Evolutionary conservation across 257 asterid species (phyloP), one percentile per base, ranked within the genome.

Genomic region (Nicotiana undulata): DNA sequence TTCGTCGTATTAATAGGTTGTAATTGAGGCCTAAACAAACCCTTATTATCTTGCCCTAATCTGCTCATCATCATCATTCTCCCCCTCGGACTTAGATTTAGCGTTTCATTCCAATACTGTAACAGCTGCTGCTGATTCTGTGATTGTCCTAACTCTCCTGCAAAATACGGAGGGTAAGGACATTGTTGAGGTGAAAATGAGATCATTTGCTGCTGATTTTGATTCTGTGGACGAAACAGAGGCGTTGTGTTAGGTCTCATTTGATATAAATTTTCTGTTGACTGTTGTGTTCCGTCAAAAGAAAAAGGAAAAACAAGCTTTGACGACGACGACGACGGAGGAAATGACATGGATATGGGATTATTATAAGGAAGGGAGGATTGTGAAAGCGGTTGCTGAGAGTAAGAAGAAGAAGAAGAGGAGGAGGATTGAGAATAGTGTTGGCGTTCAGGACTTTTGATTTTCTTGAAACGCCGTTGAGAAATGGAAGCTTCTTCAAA

Each of bases 81-180:
- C 28, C 98, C 94, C 81, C 95, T 84, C 3, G 98, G 98, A 78
- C 98, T 94, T 56, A 89, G 80, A 83, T 89, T 91, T 85, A 93
- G 61, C 0, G 97, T 87, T n/a, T 92, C 91, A 63, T 92, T 92
- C 98, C 97, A 90, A 12, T 88, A 89, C 84, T 87, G 92, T 86
- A 90, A 67, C 59, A 91, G 53, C 31, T 90, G 94, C 67, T 88
- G 94, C 80, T 92, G 93, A n/a, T 76, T 85, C 60, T 61, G 85
- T 0, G 86, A 51, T 28, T 72, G 80, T 16, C 77, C 65, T 9
- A 75, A 66, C 10, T 88, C 94, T 77, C 90, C 93, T 20, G 93
- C 85, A 70, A 92, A 90, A 86, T 89, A 90, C 1, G 93, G 92
- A 6, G 98, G 97, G 85, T 91, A 94, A 4, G 83, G 84, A 6